Evolutionary conservation across 768 basidiomycete species (phyloP), one percentile per base, ranked within the genome.

Genomic region (Serendipita vermifera): DNA sequence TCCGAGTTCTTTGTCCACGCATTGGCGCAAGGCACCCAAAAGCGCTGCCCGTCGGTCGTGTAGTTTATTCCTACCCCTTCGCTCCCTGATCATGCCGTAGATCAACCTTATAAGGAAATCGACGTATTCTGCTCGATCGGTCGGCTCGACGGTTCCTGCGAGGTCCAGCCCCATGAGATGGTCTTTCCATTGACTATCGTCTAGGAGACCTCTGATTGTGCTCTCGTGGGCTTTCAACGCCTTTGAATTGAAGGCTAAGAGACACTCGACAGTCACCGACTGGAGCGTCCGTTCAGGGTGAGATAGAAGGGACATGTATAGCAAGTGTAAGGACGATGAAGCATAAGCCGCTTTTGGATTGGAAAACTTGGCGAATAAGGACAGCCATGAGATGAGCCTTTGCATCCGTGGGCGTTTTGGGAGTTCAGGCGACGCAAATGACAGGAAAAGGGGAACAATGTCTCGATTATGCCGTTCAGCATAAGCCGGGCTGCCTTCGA

Each of bases 341-440:
- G 79, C 74, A 64, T 81, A 77, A 1, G 93, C 71, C 0, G 90
- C 87, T 69, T 89, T 94, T n/a, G 93, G 94, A 64, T 97, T 98
- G 62, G 72, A 71, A 66, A 99, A 87, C 65, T 92, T 94, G 51
- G 87, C 77, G 68, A 97, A 88, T 9, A 98, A 75, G 17, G 78
- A 78, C 26, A 98, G 79, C 82, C 88, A 98, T 0, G 79, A 73
- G 14, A 70, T 70, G 7, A 96, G 77, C 64, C 82, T 84, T 27
- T 73, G 67, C 38, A 80, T 81, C 3, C 66, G 62, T 13, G 62
- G 64, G 54, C 61, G 59, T n/a, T 62, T 33, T 57, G 31, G 56
- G 57, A 41, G 53, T 5, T 57, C 62, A 6, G 64, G 63, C 13
- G 60, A 60, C n/a, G 26, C 62, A 62, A 57, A 67, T 51, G 61